Conservation (phyloP, 371 early-diverging fungal species). For the Lichtheimia ramosa region DNA sequence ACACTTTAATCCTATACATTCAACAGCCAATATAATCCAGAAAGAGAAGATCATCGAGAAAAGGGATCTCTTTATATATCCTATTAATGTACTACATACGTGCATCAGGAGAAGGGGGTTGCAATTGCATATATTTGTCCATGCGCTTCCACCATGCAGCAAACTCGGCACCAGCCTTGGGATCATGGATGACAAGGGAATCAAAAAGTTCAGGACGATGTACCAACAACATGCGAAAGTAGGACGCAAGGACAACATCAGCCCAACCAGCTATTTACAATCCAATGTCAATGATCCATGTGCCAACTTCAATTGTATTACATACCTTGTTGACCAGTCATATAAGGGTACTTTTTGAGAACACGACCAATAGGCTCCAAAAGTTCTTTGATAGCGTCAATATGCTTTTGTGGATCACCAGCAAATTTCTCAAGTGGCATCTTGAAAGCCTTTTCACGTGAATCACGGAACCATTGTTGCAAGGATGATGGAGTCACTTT, state of each 20-base stretch:
- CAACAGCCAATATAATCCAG: too few species aligned
- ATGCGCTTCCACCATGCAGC: conserved; percentile 16
- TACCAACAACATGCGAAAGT: conserved; percentile 8
- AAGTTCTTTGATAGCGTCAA: conserved; percentile 8
- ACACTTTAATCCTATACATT: too few species aligned
- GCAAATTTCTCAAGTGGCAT: conserved; percentile 18
- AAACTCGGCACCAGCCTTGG: conserved; percentile 4
- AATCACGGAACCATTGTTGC: conserved; percentile 15
- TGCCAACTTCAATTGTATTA: neutral
- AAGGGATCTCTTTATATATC: too few species aligned
- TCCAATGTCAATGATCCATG: neutral
- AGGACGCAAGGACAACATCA: conserved; percentile 17
- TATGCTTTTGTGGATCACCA: conserved; percentile 12
- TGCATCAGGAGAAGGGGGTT: neutral
- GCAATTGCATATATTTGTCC: conserved; percentile 12
- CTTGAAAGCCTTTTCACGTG: conserved; percentile 13
- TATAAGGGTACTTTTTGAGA: conserved; percentile 14
- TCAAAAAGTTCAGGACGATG: conserved; percentile 17
- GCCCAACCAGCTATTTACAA: conserved; percentile 14
- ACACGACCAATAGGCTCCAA: conserved; percentile 6
- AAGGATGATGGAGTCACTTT: neutral
- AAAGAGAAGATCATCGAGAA: too few species aligned
- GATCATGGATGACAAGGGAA: conserved; percentile 11
- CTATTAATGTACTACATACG: neutral
- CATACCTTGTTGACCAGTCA: conserved; percentile 19